Percentiles rank a stretch among this genome's conserved stretches.
Conservation (phyloP, 1,284 basidiomycete genomes). For the Cutaneotrichosporon arboriforme region DNA sequence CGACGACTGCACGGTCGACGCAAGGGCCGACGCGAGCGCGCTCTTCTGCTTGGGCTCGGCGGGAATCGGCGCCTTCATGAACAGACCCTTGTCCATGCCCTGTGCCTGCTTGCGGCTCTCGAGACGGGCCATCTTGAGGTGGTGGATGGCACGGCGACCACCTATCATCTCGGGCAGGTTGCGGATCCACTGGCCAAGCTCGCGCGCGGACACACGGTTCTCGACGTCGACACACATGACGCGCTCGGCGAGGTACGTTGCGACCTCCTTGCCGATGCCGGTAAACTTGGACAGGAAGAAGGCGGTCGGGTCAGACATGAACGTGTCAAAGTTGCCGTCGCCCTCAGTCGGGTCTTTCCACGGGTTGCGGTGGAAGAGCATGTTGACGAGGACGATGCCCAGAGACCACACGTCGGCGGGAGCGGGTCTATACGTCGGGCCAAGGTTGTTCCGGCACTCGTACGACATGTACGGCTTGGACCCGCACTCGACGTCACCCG, state of each 20-base stretch:
- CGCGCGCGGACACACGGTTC: slow-evolving; percentile 66
- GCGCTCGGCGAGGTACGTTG: slow-evolving; percentile 73
- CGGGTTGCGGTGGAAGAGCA: slow-evolving; percentile 97
- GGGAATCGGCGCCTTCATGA: slow-evolving; percentile 38
- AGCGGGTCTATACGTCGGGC: slow-evolving; percentile 84
- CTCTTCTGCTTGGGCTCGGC: slow-evolving; percentile 24
- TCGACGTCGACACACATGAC: slow-evolving; percentile 70
- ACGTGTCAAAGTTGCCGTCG: slow-evolving; percentile 72
- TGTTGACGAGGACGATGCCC: slow-evolving; percentile 96
- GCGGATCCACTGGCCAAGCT: slow-evolving; percentile 81
- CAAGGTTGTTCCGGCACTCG: slow-evolving; percentile 96
- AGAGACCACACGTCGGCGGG: slow-evolving; percentile 98
- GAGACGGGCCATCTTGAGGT: slow-evolving; percentile 33
- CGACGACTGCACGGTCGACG: slow-evolving; percentile 1
- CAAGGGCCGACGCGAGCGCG: slow-evolving; percentile 33
- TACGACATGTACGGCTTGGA: slow-evolving; percentile 99
- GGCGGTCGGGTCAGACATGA: slow-evolving; percentile 67
- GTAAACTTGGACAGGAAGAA: slow-evolving; percentile 89
- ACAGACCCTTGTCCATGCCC: slow-evolving; percentile 30
- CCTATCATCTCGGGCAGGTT: slow-evolving; percentile 68
- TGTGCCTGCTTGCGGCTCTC: slow-evolving; percentile 25
- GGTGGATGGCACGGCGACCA: slow-evolving; percentile 42
- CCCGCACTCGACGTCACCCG: slow-evolving; percentile 96
- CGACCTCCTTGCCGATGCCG: slow-evolving; percentile 82
- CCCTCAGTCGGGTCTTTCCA: slow-evolving; percentile 90